These are phyloP conservation scores for Plasmodium reichenowi DNA, from an alignment of 169 alveolate species.

Conservation along the genomic window DNA sequence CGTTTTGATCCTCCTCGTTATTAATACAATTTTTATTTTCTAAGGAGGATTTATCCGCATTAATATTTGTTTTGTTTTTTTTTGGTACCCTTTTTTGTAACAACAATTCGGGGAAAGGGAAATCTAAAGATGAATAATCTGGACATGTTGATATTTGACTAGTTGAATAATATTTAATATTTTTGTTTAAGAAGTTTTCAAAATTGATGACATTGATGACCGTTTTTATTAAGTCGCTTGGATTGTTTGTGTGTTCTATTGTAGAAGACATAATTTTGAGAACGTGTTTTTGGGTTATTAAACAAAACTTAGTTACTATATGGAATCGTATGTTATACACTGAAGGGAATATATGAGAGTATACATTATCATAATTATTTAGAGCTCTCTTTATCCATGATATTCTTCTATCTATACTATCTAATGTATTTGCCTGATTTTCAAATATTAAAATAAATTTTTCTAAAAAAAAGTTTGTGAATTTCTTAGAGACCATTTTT, in stretches of 20 bases:
- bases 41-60: not conserved
- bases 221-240: conserved; percentile 38
- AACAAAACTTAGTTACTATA: conserved; percentile 49
- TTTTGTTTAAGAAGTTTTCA: conserved; percentile 53
- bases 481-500: conserved; percentile 30
- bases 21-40: too few species aligned
- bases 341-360: conserved; percentile 47
- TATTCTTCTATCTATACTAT: conserved; percentile 61
- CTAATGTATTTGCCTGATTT: conserved; percentile 65
- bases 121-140: conserved; percentile 26
- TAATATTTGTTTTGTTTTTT: not conserved
- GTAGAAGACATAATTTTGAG: conserved; percentile 64
- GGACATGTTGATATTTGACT: not conserved
- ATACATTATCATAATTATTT: conserved; percentile 62
- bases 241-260: conserved; percentile 39
- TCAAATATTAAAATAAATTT: conserved; percentile 46
- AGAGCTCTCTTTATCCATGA: conserved; percentile 65
- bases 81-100: not conserved
- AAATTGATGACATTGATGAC: conserved; percentile 68
- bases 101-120: conserved; percentile 59
- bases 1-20: not conserved
- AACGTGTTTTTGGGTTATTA: conserved; percentile 46
- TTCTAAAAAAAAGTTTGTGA: conserved; percentile 55
- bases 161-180: conserved; percentile 5
- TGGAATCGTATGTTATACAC: conserved; percentile 49